Evolutionary conservation across 176 grass and related monocot species (phyloP).

Genomic region (barley (Hordeum vulgare)): MorexV3_pseudomolecules_assembly NC_058524.1:482756136-482756635

Average conservation of each 20-base stretch:
- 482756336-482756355: slow-evolving; percentile 3
- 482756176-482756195: not conserved
- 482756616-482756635: slow-evolving; percentile 2
- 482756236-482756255: slow-evolving; percentile 85
- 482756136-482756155: slow-evolving; percentile 9
- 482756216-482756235: slow-evolving; percentile 90
- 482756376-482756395: not conserved
- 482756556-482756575: slow-evolving; percentile 24
- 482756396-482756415: slow-evolving; percentile 54
- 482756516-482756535: slow-evolving; percentile 79
- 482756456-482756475: slow-evolving; percentile 87
- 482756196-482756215: slow-evolving; percentile 56
- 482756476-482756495: slow-evolving; percentile 46
- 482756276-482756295: slow-evolving; percentile 63
- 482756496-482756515: slow-evolving; percentile 57
- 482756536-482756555: slow-evolving; percentile 89
- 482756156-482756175: not conserved
- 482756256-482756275: slow-evolving; percentile 87
- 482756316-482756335: slow-evolving; percentile 88
- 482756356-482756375: not conserved
- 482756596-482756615: not conserved
- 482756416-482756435: slow-evolving; percentile 90
- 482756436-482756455: slow-evolving; percentile 67
- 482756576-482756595: slow-evolving; percentile 31
- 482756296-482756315: slow-evolving; percentile 89